Evolutionary conservation across 129 eudicot species (phyloP), one percentile per base, ranked within the genome.

Genomic region (Gnaphalium uliginosum): DNA sequence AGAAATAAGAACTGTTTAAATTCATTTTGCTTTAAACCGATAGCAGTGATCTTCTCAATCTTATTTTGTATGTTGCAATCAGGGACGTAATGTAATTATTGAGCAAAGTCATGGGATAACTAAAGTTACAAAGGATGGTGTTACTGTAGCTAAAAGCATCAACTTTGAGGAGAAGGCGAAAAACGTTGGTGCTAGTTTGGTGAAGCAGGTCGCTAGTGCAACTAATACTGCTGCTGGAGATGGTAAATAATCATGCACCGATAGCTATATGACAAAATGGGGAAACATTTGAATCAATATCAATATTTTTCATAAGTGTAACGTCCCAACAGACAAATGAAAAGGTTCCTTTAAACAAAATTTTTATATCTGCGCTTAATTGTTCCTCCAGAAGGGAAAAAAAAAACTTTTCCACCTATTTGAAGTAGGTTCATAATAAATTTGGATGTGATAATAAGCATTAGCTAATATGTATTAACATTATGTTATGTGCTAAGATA

Each of bases 101-200:
- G 93, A 93, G 82, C 85, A 83, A 82, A 79, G 73, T 53, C 76
- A 54, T 29, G 85, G 88, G 24, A 41, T 54, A 72, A 97, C 98
- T 13, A 93, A 90, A 86, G 88, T 93, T 72, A 93, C 98, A 29
- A 93, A 93, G 81, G 98, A 93, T 69, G 98, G 98, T 63, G 98
- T 87, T 22, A 93, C 98, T 21, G 98, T 93, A 23, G 98, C 98
- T 71, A 93, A 87, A 79, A 90, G 97, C 85, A 90, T 93, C 57
- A 84, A 62, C 35, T 93, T 93, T 73, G 64, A 82, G 62, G 86
- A 90, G 30, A 88, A 86, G 75, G 88, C 89, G 24, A 93, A 93
- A 83, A 87, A 90, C 39, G 79, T 93, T 11, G 98, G 97, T 82
- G 98, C 98, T 18, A 79, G 83, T 39, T 85, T 93, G 57, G 96